These are phyloP conservation scores for Saturnispora sanitii DNA, from an alignment of 805 yeast species.

Conservation along the genomic window DNA sequence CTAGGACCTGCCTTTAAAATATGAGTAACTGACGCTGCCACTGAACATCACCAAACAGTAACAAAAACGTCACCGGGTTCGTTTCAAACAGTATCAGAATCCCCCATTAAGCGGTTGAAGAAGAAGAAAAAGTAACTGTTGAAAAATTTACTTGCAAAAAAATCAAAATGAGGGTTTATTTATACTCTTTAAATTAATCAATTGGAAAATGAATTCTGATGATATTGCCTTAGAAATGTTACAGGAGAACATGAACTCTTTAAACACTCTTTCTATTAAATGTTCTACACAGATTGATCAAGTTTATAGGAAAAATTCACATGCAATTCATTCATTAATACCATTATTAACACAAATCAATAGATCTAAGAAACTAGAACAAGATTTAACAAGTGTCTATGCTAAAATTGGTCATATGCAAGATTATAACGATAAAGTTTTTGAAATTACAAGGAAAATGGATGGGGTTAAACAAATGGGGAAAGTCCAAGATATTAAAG, in stretches of 20 bases:
- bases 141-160: neutral
- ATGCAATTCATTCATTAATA: slow-evolving; percentile 40
- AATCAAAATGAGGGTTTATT: slow-evolving; percentile 2
- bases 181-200: neutral
- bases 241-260: slow-evolving; percentile 57
- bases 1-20: neutral
- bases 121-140: slow-evolving; percentile 12
- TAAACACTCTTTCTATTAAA: slow-evolving; percentile 43
- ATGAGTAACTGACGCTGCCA: neutral
- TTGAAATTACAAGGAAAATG: slow-evolving; percentile 14
- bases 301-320: slow-evolving; percentile 42
- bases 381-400: slow-evolving; percentile 34
- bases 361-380: neutral
- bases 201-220: slow-evolving; percentile 18
- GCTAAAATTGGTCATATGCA: slow-evolving; percentile 25
- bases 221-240: slow-evolving; percentile 80
- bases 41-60: neutral
- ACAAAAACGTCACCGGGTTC: neutral
- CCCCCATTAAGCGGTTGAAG: slow-evolving; percentile 9
- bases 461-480: slow-evolving; percentile 21
- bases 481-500: slow-evolving; percentile 32
- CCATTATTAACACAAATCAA: slow-evolving; percentile 7
- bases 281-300: slow-evolving; percentile 46
- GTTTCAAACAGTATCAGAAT: neutral
- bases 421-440: slow-evolving; percentile 13